These are phyloP conservation scores for Eucalyptus sp. DNA, from an alignment of 345 rosid genomes.

Conservation along the genomic window DNA sequence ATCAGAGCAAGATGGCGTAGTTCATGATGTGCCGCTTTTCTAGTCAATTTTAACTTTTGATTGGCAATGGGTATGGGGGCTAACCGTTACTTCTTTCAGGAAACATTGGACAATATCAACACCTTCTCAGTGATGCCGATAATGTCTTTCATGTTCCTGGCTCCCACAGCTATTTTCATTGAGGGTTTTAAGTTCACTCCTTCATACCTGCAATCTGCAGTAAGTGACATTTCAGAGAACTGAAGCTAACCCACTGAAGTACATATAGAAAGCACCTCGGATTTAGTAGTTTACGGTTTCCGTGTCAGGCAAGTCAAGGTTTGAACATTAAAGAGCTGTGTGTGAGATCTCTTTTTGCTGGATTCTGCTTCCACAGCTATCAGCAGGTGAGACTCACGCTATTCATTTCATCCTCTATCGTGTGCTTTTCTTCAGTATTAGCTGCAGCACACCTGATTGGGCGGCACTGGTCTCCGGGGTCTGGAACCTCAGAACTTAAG, in stretches of 20 bases:
- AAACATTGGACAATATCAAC: constrained; percentile 70
- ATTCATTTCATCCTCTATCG: neutral
- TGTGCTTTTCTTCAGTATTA: neutral
- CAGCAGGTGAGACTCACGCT: constrained; percentile 45
- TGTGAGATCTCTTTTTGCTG: constrained; percentile 46
- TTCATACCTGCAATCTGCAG: constrained; percentile 47
- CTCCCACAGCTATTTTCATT: constrained; percentile 47
- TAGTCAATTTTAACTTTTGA: neutral
- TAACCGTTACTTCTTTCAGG: constrained; percentile 19
- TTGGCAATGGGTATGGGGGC: neutral
- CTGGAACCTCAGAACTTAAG: neutral
- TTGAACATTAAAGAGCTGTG: constrained; percentile 39
- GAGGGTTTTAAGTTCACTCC: constrained; percentile 72
- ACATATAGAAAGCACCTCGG: neutral
- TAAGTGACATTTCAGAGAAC: constrained; percentile 13
- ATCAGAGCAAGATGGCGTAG: neutral
- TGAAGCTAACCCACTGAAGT: neutral
- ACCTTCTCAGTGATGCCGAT: constrained; percentile 74
- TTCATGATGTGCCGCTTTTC: neutral
- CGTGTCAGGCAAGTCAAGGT: constrained; percentile 50
- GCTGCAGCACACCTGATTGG: neutral
- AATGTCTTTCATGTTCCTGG: constrained; percentile 51
- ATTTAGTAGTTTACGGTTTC: neutral
- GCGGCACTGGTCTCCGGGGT: neutral
- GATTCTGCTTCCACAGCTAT: constrained; percentile 64